Evolutionary conservation across 2,329 filamentous ascomycete genomes (phyloP).

Genomic region (Drechslerella dactyloides): DNA sequence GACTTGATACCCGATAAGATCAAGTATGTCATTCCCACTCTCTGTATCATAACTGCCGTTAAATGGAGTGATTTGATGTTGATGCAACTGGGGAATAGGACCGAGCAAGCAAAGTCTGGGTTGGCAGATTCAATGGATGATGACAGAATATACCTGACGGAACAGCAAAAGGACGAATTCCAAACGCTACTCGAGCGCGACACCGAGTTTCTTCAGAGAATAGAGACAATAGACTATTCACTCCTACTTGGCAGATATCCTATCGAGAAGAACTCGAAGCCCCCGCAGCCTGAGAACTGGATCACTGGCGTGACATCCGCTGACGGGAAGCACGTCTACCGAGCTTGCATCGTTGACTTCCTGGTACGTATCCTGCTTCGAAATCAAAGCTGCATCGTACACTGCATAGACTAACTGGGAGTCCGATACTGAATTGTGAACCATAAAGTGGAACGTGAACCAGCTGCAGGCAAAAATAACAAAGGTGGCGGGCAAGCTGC

Average conservation of each 20-base stretch:
- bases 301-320: conserved; percentile 51
- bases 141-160: conserved; percentile 50
- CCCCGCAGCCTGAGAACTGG: conserved; percentile 51
- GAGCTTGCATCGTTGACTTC: conserved; percentile 54
- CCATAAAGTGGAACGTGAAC: conserved; percentile 53
- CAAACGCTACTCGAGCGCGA: conserved; percentile 53
- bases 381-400: neutral
- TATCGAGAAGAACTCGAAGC: conserved; percentile 47
- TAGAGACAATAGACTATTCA: conserved; percentile 55
- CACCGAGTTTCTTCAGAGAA: conserved; percentile 53
- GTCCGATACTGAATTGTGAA: neutral
- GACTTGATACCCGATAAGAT: conserved; percentile 53
- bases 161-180: conserved; percentile 50
- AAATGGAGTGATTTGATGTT: neutral
- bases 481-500: conserved; percentile 50
- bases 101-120: conserved; percentile 52
- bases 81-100: conserved; percentile 29
- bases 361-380: conserved; percentile 31
- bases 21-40: conserved; percentile 15
- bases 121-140: conserved; percentile 54
- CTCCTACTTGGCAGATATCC: conserved; percentile 54
- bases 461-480: conserved; percentile 53
- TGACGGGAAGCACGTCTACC: conserved; percentile 55
- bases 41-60: neutral
- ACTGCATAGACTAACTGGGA: too few species aligned